These are phyloP conservation scores for Boechera divaricarpa DNA, from an alignment of 345 rosid species.

Conservation along the genomic window DNA sequence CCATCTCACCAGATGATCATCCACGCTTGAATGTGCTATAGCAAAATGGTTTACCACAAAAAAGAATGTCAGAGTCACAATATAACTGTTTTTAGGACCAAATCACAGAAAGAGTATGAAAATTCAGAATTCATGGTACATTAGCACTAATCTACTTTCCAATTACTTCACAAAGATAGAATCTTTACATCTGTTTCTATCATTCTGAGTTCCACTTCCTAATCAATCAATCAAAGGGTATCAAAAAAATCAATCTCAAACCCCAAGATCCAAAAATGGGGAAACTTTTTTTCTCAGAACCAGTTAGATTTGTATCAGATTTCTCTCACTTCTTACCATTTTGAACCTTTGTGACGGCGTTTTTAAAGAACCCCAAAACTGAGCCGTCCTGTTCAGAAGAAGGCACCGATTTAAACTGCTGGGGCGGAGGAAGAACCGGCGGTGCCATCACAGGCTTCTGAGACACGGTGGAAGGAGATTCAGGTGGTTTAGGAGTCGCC, in stretches of 20 bases:
- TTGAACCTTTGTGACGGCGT: slow-evolving; percentile 78
- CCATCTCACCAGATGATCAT: slow-evolving; percentile 98
- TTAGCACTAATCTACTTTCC: slow-evolving; percentile 19
- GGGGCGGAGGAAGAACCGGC: slow-evolving; percentile 57
- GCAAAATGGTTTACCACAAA: neutral
- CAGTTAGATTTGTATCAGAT: neutral
- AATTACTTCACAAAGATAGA: slow-evolving; percentile 10
- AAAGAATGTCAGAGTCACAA: slow-evolving; percentile 13
- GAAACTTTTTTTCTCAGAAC: neutral
- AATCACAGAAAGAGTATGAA: slow-evolving; percentile 11
- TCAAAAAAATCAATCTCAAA: slow-evolving; percentile 19
- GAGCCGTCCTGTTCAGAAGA: slow-evolving; percentile 50
- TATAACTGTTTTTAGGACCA: neutral
- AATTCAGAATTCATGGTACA: slow-evolving; percentile 3
- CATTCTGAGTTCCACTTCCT: neutral
- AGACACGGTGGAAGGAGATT: slow-evolving; percentile 56
- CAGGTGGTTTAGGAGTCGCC: slow-evolving; percentile 77
- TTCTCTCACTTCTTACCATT: slow-evolving; percentile 54
- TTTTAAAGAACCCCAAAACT: slow-evolving; percentile 69
- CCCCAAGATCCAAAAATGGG: slow-evolving; percentile 31
- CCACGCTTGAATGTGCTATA: slow-evolving; percentile 95
- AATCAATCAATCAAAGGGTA: slow-evolving; percentile 16
- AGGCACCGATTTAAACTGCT: slow-evolving; percentile 54
- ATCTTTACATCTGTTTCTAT: slow-evolving; percentile 11
- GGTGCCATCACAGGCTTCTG: slow-evolving; percentile 33